These are phyloP conservation scores for Corylus avellana DNA, from an alignment of 306 rosid genomes.

Conservation along the genomic window DNA sequence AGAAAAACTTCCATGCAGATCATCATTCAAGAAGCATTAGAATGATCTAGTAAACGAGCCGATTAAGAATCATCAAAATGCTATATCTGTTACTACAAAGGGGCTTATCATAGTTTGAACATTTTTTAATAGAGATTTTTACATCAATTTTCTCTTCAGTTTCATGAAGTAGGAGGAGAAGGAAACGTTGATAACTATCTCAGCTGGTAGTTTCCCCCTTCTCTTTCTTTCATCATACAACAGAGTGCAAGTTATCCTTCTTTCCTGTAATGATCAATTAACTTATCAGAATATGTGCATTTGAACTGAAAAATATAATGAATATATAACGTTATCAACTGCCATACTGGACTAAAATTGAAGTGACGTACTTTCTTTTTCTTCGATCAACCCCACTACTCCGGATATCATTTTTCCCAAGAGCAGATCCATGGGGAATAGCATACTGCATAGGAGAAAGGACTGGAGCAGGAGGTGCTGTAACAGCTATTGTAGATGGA, in stretches of 20 bases:
- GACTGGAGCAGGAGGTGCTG: slow-evolving; percentile 57
- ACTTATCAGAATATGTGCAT: slow-evolving; percentile 11
- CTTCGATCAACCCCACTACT: slow-evolving; percentile 73
- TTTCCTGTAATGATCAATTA: slow-evolving; percentile 45
- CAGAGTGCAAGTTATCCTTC: slow-evolving; percentile 34
- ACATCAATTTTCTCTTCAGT: not conserved
- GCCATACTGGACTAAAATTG: not conserved
- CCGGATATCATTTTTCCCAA: slow-evolving; percentile 68
- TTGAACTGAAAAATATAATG: not conserved
- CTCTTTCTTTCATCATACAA: slow-evolving; percentile 22
- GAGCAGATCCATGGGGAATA: slow-evolving; percentile 57
- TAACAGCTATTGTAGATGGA: slow-evolving; percentile 49
- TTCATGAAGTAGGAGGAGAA: slow-evolving; percentile 10
- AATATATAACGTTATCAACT: not conserved
- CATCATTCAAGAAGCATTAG: not conserved
- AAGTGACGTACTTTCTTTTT: slow-evolving; percentile 68
- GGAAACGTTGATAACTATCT: slow-evolving; percentile 26
- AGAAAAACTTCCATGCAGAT: not conserved
- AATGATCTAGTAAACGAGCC: not conserved
- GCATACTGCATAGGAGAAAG: slow-evolving; percentile 83
- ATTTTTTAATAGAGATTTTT: not conserved
- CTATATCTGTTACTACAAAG: not conserved
- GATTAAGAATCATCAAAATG: not conserved
- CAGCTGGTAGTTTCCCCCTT: slow-evolving; percentile 13
- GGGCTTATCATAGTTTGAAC: not conserved